A percentile compares a stretch with the other conserved stretches of the same genome.
These are phyloP conservation scores for Podaxis pistillaris DNA, from an alignment of 768 basidiomycete species.

Conservation along the genomic window DNA sequence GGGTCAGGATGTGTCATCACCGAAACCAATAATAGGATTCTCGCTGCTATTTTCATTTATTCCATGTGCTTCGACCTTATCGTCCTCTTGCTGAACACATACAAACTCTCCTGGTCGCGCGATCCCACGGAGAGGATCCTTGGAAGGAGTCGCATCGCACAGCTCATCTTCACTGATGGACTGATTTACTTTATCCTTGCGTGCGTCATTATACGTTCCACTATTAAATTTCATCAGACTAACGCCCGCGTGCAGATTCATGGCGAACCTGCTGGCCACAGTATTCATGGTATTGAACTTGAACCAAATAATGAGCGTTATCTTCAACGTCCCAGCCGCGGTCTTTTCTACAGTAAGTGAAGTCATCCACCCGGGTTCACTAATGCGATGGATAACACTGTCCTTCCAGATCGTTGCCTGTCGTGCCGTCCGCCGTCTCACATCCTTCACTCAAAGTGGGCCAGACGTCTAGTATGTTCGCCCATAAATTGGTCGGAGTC, in stretches of 20 bases:
- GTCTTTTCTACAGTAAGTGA: slow-evolving; percentile 47
- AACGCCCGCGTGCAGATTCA: slow-evolving; percentile 32
- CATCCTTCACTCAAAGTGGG: slow-evolving; percentile 42
- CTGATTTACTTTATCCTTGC: slow-evolving; percentile 76
- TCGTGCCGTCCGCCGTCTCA: slow-evolving; percentile 57
- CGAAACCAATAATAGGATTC: slow-evolving; percentile 57
- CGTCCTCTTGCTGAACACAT: slow-evolving; percentile 57
- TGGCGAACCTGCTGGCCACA: slow-evolving; percentile 43
- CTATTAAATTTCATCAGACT: background rate
- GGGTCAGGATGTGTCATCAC: slow-evolving; percentile 51
- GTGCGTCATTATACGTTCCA: slow-evolving; percentile 27
- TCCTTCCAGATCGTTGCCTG: slow-evolving; percentile 51
- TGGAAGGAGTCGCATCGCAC: slow-evolving; percentile 47
- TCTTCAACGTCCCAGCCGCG: slow-evolving; percentile 66
- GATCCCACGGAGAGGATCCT: slow-evolving; percentile 20
- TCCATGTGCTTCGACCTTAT: slow-evolving; percentile 72
- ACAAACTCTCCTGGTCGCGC: slow-evolving; percentile 45
- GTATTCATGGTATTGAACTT: slow-evolving; percentile 66
- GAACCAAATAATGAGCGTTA: slow-evolving; percentile 64
- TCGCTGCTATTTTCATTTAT: slow-evolving; percentile 73
- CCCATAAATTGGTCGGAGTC: background rate
- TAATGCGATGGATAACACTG: background rate
- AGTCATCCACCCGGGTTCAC: background rate
- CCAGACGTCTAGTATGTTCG: slow-evolving; percentile 46
- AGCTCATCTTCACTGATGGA: slow-evolving; percentile 70